Evolutionary conservation across 495 filamentous ascomycete species (phyloP).

Genomic region (Margaritispora aquatica): DNA sequence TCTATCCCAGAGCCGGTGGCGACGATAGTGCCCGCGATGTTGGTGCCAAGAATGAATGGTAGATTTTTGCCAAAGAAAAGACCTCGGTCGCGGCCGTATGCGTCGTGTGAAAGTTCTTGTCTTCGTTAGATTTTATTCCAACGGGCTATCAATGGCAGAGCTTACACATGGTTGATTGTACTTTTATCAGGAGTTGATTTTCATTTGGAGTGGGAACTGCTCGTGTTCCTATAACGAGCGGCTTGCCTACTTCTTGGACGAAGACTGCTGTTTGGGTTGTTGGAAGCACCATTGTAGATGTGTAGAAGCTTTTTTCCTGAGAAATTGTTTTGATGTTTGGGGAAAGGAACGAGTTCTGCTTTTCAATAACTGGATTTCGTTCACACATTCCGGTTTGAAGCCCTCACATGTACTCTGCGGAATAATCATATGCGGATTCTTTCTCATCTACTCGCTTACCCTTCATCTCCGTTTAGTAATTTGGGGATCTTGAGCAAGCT

Average conservation of each 20-base stretch:
- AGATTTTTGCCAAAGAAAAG: conserved; percentile 11
- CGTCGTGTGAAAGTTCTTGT: conserved; percentile 12
- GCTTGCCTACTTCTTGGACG: neutral
- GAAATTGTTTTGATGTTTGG: neutral
- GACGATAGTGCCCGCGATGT: conserved; percentile 2
- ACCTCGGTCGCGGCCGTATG: conserved; percentile 1
- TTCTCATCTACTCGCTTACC: no score
- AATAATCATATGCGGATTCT: no score
- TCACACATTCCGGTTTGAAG: no score
- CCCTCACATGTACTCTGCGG: no score
- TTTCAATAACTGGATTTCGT: no score
- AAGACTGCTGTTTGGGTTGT: neutral
- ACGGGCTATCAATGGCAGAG: neutral
- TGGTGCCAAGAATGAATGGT: conserved; percentile 12
- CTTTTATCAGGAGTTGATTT: neutral
- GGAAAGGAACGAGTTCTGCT: no score
- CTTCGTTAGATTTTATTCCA: neutral
- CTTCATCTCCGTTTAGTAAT: no score
- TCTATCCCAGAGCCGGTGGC: neutral
- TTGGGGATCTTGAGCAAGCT: no score
- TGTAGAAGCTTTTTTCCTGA: neutral
- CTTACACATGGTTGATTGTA: neutral
- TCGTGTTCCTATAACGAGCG: neutral
- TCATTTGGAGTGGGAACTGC: neutral
- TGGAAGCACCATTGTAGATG: neutral